phyloP scores from a whole-genome alignment of 371 early-diverging fungal species.

The Mortierella sp. region DNA sequence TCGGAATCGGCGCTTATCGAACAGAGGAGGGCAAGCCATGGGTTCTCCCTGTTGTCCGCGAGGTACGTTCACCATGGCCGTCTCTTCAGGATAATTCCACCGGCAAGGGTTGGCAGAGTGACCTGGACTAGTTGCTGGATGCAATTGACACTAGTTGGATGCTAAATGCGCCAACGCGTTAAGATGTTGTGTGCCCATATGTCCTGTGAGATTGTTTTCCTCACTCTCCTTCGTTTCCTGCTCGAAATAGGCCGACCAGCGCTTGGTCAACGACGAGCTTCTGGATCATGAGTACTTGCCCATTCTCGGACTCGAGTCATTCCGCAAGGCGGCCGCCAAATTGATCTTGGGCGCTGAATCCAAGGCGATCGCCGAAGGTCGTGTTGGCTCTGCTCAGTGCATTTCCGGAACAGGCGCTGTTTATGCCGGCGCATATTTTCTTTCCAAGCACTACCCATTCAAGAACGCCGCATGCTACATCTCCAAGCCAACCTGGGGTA shows the following conservation, averaged over 20 bases:
- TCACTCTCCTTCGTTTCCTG: too few relatives aligned
- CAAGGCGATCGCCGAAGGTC: slow-evolving; percentile 77
- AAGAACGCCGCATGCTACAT: slow-evolving; percentile 79
- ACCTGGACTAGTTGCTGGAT: too few relatives aligned
- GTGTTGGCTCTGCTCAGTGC: slow-evolving; percentile 83
- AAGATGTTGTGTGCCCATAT: too few relatives aligned
- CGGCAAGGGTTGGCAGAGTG: too few relatives aligned
- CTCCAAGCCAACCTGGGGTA: slow-evolving; percentile 97
- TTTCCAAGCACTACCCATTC: slow-evolving; percentile 73
- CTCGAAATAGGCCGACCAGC: slow-evolving; percentile 86
- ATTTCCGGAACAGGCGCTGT: slow-evolving; percentile 97
- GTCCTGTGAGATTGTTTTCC: too few relatives aligned
- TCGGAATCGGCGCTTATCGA: slow-evolving; percentile 98
- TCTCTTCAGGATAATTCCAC: too few relatives aligned
- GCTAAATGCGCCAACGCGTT: too few relatives aligned
- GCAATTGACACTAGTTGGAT: too few relatives aligned
- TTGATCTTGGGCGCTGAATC: slow-evolving; percentile 88
- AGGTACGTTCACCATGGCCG: slow-evolving; percentile 60
- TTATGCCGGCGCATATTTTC: slow-evolving; percentile 87
- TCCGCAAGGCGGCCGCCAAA: slow-evolving; percentile 79
- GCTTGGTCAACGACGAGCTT: slow-evolving; percentile 72
- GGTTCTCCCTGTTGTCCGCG: slow-evolving; percentile 92
- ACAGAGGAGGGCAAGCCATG: slow-evolving; percentile 93
- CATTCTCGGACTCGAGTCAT: slow-evolving; percentile 83
- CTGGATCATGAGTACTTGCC: slow-evolving; percentile 95